A percentile compares a stretch with the other conserved stretches of the same genome.
These are phyloP conservation scores for Fusarium liriodendri DNA, from an alignment of 2,329 filamentous ascomycete species.

Conservation along the genomic window DNA sequence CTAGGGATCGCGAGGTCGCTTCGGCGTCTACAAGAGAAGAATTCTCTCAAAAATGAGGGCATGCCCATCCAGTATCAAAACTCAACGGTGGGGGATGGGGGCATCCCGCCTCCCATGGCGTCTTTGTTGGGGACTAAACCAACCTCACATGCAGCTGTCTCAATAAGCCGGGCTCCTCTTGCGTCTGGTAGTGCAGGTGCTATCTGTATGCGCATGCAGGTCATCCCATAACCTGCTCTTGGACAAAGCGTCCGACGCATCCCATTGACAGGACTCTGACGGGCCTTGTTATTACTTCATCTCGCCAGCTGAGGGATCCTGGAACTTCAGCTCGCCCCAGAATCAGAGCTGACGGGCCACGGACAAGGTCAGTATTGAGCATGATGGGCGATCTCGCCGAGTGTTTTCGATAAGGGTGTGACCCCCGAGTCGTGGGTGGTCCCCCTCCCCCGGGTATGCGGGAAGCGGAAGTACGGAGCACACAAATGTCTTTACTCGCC, in stretches of 20 bases:
- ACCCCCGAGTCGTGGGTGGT: constrained; percentile 28
- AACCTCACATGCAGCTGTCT: constrained; percentile 34
- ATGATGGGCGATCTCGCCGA: constrained; percentile 32
- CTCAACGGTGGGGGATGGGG: constrained; percentile 21
- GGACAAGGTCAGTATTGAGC: constrained; percentile 11
- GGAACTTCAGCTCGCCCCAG: constrained; percentile 35
- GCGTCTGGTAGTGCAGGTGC: constrained; percentile 30
- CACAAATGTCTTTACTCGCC: constrained; percentile 29
- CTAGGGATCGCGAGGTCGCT: constrained; percentile 3
- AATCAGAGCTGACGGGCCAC: constrained; percentile 2
- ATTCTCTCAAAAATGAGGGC: constrained; percentile 3
- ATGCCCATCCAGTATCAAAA: constrained; percentile 4
- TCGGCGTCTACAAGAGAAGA: constrained; percentile 4
- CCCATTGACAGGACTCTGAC: constrained; percentile 36
- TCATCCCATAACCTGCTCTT: constrained; percentile 29
- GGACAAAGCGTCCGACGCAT: constrained; percentile 32
- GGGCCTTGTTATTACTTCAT: constrained; percentile 38
- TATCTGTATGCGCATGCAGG: constrained; percentile 39
- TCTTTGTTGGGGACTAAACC: constrained; percentile 33
- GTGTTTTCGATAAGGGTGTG: constrained; percentile 30
- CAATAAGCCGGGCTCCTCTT: constrained; percentile 31
- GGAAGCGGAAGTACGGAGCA: constrained; percentile 31
- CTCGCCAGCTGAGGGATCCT: constrained; percentile 33
- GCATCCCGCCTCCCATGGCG: constrained; percentile 25
- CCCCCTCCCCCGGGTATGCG: constrained; percentile 3